Percentiles rank a stretch among this genome's conserved stretches.
phyloP scores from a whole-genome alignment of 352 stramenopile species.

The Pythium aristosporum region DNA sequence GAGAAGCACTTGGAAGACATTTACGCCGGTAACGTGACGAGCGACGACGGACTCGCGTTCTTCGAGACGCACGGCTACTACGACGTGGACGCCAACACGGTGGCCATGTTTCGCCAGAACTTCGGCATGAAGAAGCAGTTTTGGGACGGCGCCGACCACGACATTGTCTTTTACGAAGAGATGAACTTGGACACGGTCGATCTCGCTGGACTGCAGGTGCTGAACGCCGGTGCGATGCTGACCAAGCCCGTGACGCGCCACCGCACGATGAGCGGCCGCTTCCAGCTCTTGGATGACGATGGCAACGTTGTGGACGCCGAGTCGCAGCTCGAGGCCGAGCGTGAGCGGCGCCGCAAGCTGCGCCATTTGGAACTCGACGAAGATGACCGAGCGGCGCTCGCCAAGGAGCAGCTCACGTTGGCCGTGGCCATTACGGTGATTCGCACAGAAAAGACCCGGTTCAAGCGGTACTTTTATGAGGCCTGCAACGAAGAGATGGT shows the following conservation, averaged over 20 bases:
- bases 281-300: constrained; percentile 63
- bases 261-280: constrained; percentile 39
- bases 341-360: constrained; percentile 48
- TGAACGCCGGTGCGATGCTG: constrained; percentile 40
- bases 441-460: constrained; percentile 55
- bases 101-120: constrained; percentile 78
- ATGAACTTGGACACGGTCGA: constrained; percentile 18
- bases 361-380: constrained; percentile 63
- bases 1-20: constrained; percentile 65
- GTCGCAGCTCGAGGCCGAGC: constrained; percentile 40
- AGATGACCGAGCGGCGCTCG: constrained; percentile 61
- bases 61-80: constrained; percentile 85
- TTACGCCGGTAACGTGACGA: constrained; percentile 48
- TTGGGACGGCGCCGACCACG: constrained; percentile 45
- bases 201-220: constrained; percentile 37
- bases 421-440: constrained; percentile 61
- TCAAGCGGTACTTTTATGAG: constrained; percentile 57
- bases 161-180: constrained; percentile 24
- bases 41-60: constrained; percentile 61
- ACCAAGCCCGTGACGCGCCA: constrained; percentile 29
- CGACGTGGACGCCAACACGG: constrained; percentile 82
- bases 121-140: constrained; percentile 65
- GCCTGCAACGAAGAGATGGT: constrained; percentile 50
- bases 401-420: constrained; percentile 46
- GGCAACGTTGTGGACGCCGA: constrained; percentile 68